Evolutionary conservation across 495 filamentous ascomycete species (phyloP).

Genomic region (Penicillium roqueforti): DNA sequence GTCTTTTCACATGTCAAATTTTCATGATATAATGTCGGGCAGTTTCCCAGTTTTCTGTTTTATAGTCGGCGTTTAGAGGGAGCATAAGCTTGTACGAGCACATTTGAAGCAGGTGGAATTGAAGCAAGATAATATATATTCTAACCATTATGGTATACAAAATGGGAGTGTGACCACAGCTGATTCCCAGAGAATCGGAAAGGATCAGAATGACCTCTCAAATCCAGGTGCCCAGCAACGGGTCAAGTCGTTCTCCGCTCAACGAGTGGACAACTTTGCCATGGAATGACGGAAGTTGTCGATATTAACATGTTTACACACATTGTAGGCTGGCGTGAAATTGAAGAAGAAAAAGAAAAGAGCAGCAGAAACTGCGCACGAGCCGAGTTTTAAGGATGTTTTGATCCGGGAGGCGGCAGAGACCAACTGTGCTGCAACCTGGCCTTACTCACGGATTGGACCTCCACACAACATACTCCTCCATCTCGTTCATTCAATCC

Average conservation of each 20-base stretch:
- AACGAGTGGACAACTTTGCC: conserved; percentile 64
- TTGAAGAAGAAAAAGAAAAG: conserved; percentile 39
- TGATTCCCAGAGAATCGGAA: conserved; percentile 71
- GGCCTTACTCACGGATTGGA: conserved; percentile 38
- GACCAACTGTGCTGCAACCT: conserved; percentile 47
- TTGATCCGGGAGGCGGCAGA: conserved; percentile 29
- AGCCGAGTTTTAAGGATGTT: conserved; percentile 37
- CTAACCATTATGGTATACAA: not conserved
- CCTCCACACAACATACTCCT: conserved; percentile 37
- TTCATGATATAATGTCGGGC: conserved; percentile 33
- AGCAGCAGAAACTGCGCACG: conserved; percentile 10
- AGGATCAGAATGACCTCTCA: conserved; percentile 63
- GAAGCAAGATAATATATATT: not conserved
- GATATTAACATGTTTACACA: conserved; percentile 52
- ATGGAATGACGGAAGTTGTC: conserved; percentile 50
- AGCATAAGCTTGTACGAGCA: conserved; percentile 17
- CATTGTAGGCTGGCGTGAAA: conserved; percentile 49
- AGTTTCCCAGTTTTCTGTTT: not conserved
- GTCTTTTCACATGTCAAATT: conserved; percentile 12
- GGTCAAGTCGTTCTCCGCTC: conserved; percentile 61
- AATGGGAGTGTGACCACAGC: conserved; percentile 62
- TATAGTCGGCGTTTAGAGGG: conserved; percentile 16
- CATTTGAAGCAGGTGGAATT: conserved; percentile 6
- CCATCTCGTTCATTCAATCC: conserved; percentile 16
- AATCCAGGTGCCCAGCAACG: conserved; percentile 77